Evolutionary conservation across 495 filamentous ascomycete species (phyloP), one percentile per base, ranked within the genome.

Genomic region (Aspergillus conjunctus): DNA sequence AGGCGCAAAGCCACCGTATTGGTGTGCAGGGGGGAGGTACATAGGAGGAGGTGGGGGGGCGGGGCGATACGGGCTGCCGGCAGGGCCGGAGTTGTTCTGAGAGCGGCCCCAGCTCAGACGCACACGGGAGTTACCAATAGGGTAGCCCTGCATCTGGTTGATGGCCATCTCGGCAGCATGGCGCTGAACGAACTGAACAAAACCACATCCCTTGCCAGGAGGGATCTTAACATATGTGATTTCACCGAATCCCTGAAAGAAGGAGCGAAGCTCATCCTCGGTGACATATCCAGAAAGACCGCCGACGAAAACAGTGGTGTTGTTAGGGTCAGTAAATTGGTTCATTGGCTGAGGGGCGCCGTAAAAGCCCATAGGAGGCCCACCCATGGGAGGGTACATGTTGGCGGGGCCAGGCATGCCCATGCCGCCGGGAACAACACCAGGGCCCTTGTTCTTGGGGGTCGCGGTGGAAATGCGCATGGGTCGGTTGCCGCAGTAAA

Each of bases 211-310:
- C 85, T 99, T 99, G 71, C 94, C 94, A 33, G 95, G 94, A 45
- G 94, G 94, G 63, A 99, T 99, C 86, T 99, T 99, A 79, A 99
- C 94, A 75, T 99, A 99, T 69, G 94, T 99, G 75, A 99, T 99
- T 69, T 98, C 94, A 51, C 94, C 94, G 69, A 99, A 99, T 56
- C 94, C 94, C 72, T 99, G 94, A 88, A 99, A 99, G 84, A 99
- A 99, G 10, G 93, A 97, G 54, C 94, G 90, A 26, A 99, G 90
- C 80, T 99, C 94, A 72, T 99, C 94, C 80, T 99, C 94, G 58
- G 94, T 99, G 51, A 99, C 94, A 71, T 99, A 99, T 54, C 94
- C 94, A 34, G 93, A 97, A 3, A 99, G 86, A 48, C 94, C 94
- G 66, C 94, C 94, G 60, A 99, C 94, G 68, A 99, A 99, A 61